phyloP scores from a whole-genome alignment of 2,329 filamentous ascomycete species.

The Exophiala calicioides region DNA sequence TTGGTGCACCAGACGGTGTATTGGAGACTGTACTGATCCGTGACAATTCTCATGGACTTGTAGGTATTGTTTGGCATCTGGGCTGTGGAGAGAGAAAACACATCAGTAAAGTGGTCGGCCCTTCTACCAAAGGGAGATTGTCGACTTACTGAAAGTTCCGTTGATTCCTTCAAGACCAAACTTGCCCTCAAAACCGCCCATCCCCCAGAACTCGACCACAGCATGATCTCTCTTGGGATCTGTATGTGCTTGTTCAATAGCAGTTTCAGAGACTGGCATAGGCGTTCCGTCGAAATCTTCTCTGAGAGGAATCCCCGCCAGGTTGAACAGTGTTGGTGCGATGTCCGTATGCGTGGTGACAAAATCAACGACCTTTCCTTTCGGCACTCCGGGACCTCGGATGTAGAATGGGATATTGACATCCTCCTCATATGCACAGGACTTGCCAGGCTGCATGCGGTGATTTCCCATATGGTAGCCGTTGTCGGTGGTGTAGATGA shows the following conservation, averaged over 20 bases:
- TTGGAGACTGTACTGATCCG: conserved; percentile 39
- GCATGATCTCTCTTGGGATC: conserved; percentile 52
- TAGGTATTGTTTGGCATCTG: conserved; percentile 35
- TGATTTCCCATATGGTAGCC: conserved; percentile 64
- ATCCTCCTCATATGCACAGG: conserved; percentile 61
- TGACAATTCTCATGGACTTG: conserved; percentile 42
- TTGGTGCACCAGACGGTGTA: conserved; percentile 46
- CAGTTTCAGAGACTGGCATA: conserved; percentile 43
- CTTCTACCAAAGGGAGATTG: too few species aligned
- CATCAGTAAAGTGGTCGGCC: too few species aligned
- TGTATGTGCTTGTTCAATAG: background rate
- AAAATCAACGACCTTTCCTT: conserved; percentile 44
- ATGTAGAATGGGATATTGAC: conserved; percentile 62
- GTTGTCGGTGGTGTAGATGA: conserved; percentile 64
- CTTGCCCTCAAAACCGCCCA: conserved; percentile 35
- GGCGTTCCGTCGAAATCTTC: conserved; percentile 60
- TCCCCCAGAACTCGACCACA: conserved; percentile 60
- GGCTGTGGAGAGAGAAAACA: background rate
- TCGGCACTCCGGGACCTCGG: conserved; percentile 57
- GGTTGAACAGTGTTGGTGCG: conserved; percentile 58
- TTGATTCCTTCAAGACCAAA: conserved; percentile 18
- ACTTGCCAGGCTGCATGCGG: conserved; percentile 60
- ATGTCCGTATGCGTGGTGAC: conserved; percentile 66
- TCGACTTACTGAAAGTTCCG: conserved; percentile 1
- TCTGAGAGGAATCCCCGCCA: conserved; percentile 33